These are phyloP conservation scores for Aquilaria sinensis DNA, from an alignment of 345 rosid genomes.

Conservation along the genomic window DNA sequence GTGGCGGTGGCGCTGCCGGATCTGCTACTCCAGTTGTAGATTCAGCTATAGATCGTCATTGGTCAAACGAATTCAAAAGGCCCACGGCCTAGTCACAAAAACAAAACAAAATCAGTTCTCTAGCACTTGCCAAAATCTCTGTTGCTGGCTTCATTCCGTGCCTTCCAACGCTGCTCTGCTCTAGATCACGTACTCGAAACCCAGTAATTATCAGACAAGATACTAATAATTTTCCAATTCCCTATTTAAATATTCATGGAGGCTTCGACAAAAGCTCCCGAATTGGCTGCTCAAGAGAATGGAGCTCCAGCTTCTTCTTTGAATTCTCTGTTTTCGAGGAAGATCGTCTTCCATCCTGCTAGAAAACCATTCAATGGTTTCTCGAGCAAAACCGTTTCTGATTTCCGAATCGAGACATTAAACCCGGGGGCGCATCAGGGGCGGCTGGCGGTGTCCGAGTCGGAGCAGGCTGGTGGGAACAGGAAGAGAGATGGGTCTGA, in stretches of 20 bases:
- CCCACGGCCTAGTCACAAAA: no score
- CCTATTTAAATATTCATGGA: slow-evolving; percentile 18
- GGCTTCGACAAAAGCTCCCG: slow-evolving; percentile 12
- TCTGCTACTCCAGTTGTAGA: no score
- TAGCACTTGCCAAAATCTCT: no score
- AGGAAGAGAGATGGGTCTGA: slow-evolving; percentile 50
- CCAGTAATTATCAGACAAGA: neutral
- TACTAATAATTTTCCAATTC: neutral
- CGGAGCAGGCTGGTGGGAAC: slow-evolving; percentile 8
- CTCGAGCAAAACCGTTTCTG: slow-evolving; percentile 19
- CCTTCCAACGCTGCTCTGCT: no score
- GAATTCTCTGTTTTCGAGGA: slow-evolving; percentile 21
- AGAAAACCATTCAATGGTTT: slow-evolving; percentile 47
- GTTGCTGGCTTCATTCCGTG: no score
- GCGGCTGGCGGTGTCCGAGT: slow-evolving; percentile 7
- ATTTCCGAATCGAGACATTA: slow-evolving; percentile 72
- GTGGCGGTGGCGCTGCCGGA: no score
- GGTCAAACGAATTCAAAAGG: no score
- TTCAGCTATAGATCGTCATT: no score
- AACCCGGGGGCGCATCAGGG: slow-evolving; percentile 38
- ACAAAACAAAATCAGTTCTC: no score
- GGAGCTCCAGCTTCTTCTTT: slow-evolving; percentile 29
- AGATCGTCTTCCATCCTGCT: slow-evolving; percentile 62
- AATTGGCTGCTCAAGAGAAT: slow-evolving; percentile 16
- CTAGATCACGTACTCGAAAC: no score